These are phyloP conservation scores for Circinella minor DNA, from an alignment of 371 early-diverging fungal species.

Conservation along the genomic window DNA sequence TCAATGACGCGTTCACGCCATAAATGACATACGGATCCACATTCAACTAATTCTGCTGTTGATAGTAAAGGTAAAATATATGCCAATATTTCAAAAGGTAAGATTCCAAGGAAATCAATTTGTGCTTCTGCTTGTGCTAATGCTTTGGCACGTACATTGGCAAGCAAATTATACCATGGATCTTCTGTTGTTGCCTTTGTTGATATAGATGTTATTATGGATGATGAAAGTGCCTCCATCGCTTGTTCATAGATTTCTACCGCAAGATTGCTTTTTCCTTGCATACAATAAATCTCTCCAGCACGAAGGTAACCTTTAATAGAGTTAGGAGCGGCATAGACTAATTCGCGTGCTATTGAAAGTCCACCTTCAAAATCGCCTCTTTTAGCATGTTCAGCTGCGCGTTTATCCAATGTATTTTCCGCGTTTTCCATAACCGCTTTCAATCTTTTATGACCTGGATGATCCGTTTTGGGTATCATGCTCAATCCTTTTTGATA, in stretches of 20 bases:
- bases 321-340: slow-evolving; percentile 4
- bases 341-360: neutral
- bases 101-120: neutral
- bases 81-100: slow-evolving; percentile 4
- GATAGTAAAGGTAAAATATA: neutral
- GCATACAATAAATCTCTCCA: slow-evolving; percentile 7
- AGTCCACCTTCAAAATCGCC: slow-evolving; percentile 7
- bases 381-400: neutral
- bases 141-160: neutral
- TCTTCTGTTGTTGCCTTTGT: neutral
- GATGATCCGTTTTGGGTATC: neutral
- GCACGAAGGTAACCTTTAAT: slow-evolving; percentile 3
- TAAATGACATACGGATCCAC: neutral
- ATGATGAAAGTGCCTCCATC: neutral
- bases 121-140: neutral
- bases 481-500: slow-evolving; percentile 7
- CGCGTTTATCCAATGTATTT: slow-evolving; percentile 4
- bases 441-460: neutral
- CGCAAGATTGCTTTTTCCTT: neutral
- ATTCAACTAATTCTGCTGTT: slow-evolving; percentile 4
- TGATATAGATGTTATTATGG: no score
- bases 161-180: neutral
- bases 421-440: neutral
- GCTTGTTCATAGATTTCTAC: neutral
- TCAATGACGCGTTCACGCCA: slow-evolving; percentile 4